These are phyloP conservation scores for Globisporangium abappressorium DNA, from an alignment of 352 stramenopile species.

Conservation along the genomic window DNA sequence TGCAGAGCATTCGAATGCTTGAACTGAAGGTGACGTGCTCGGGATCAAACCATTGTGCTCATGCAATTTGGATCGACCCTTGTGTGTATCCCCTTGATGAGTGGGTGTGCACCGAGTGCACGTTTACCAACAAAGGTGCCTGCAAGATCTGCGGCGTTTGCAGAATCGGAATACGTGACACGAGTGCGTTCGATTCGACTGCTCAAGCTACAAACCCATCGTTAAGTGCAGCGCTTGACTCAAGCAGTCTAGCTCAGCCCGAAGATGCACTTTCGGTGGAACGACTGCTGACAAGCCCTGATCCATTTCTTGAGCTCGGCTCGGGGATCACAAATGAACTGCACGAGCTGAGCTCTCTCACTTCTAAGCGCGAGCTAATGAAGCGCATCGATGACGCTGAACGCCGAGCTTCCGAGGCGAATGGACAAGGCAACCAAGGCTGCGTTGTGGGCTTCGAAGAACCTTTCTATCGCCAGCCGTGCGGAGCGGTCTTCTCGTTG, in stretches of 20 bases:
- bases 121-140: conserved; percentile 68
- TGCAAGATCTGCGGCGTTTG: conserved; percentile 53
- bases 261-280: conserved; percentile 1
- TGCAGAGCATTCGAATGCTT: conserved; percentile 69
- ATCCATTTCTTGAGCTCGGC: conserved; percentile 23
- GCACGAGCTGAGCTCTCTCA: conserved; percentile 13
- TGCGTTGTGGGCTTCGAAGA: conserved; percentile 57
- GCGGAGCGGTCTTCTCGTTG: conserved; percentile 44
- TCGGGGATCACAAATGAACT: conserved; percentile 19
- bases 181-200: background rate
- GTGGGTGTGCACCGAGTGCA: conserved; percentile 64
- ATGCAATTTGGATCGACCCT: conserved; percentile 81
- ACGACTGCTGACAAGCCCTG: background rate
- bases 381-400: background rate
- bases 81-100: conserved; percentile 64
- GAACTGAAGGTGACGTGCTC: conserved; percentile 65
- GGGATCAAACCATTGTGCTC: conserved; percentile 75
- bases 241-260: background rate
- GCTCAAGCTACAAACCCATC: background rate
- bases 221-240: background rate
- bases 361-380: conserved; percentile 3
- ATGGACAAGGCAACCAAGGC: conserved; percentile 1
- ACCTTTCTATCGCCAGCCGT: conserved; percentile 72
- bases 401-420: background rate
- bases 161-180: conserved; percentile 24